Base-by-base conservation (phyloP, 148 eudicot genomes). In the Rhododendron mucronatum region DNA sequence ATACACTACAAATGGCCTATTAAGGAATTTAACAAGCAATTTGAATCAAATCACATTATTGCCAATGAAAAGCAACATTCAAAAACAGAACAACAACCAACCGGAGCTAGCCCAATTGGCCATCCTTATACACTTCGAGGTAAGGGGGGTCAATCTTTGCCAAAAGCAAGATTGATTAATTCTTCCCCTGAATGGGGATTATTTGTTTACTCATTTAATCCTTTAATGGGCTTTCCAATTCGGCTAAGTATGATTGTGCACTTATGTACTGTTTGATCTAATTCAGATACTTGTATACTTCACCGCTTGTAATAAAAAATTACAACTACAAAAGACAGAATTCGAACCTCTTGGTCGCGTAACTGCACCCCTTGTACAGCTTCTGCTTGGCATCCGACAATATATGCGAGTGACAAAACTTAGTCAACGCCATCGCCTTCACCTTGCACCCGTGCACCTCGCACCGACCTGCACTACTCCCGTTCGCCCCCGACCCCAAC, bases 341-440 rank as follows among this genome's bases (percentile, higher is more conserved):
- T 23, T 7, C 83, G 44, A 59, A 93, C 95, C 92, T 90, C 77
- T 90, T 88, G 77, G 85, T 86, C 13, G 87, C 75, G 82, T 80
- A 92, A 37, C 71, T 88, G 88, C 96, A 94, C 6, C 85, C 85
- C 79, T 90, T 92, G 83, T 92, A 92, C 3, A 94, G 91, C 81
- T 88, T 57, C 88, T 92, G 94, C 51, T 88, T 94, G 2, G 88
- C 18, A 84, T 93, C 96, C 0, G 82, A 86, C 69, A 92, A 69
- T 45, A 93, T 93, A 82, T 93, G 96, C 39, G 85, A 21, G 48
- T 88, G 86, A 78, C 96, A 94, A 85, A 91, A 93, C 77, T 79
- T 87, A 44, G 95, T 88, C 57, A 92, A 53, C 37, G 95, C 91
- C 95, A 93, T 93, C 0, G 95, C 92, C 87, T 93, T 94, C 28